These are phyloP conservation scores for Brettanomyces bruxellensis DNA, from an alignment of 805 yeast species.

Conservation along the genomic window DNA sequence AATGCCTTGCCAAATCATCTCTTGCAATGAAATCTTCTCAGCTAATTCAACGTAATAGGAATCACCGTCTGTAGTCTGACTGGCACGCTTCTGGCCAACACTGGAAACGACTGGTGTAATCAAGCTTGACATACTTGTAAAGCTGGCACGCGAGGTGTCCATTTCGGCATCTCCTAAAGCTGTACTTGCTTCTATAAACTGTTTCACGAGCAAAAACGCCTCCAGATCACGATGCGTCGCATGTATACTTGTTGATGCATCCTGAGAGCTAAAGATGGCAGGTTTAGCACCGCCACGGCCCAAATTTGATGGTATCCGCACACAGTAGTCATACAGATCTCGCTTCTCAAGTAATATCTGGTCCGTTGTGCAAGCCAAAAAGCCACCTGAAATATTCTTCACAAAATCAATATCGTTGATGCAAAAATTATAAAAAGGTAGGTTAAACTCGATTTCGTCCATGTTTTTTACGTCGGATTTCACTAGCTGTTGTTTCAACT, in stretches of 20 bases:
- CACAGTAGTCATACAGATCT: slow-evolving; percentile 39
- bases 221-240: slow-evolving; percentile 31
- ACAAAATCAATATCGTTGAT: slow-evolving; percentile 44
- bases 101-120: too few relatives aligned
- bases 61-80: neutral
- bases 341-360: slow-evolving; percentile 49
- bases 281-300: slow-evolving; percentile 9
- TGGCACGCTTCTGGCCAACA: too few relatives aligned
- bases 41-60: slow-evolving; percentile 17
- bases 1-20: slow-evolving; percentile 58
- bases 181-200: slow-evolving; percentile 4
- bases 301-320: slow-evolving; percentile 17
- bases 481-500: slow-evolving; percentile 25
- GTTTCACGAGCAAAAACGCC: slow-evolving; percentile 24
- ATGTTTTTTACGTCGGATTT: slow-evolving; percentile 17
- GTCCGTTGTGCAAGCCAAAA: slow-evolving; percentile 59
- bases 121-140: too few relatives aligned
- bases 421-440: slow-evolving; percentile 55
- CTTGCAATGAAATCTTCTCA: slow-evolving; percentile 46
- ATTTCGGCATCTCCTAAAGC: too few relatives aligned
- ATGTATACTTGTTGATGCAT: slow-evolving; percentile 4
- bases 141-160: too few relatives aligned
- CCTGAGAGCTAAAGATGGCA: slow-evolving; percentile 7
- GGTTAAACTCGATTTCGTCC: slow-evolving; percentile 24
- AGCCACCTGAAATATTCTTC: slow-evolving; percentile 25